These are phyloP conservation scores for Spatholobus suberectus DNA, from an alignment of 306 rosid species.

Conservation along the genomic window DNA sequence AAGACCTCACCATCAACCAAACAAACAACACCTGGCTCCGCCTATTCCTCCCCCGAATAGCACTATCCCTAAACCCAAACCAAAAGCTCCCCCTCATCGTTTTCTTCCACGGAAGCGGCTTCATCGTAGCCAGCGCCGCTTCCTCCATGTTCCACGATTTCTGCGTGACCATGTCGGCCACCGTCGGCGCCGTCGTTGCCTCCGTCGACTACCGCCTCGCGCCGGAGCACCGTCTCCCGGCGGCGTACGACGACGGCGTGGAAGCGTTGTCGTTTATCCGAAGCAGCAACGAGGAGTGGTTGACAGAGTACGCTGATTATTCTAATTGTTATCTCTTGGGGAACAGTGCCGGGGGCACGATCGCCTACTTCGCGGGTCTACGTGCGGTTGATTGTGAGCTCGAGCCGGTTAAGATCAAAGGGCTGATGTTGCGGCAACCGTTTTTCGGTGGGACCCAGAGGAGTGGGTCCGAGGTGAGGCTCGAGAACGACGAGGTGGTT, in stretches of 20 bases:
- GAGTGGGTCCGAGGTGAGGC: slow-evolving; percentile 43
- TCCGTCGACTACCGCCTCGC: slow-evolving; percentile 56
- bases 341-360: slow-evolving; percentile 48
- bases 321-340: slow-evolving; percentile 55
- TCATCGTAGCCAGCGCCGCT: slow-evolving; percentile 32
- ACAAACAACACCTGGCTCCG: slow-evolving; percentile 50
- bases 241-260: slow-evolving; percentile 53
- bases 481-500: slow-evolving; percentile 14
- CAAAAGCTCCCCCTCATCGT: slow-evolving; percentile 48
- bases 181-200: slow-evolving; percentile 31
- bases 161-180: slow-evolving; percentile 26
- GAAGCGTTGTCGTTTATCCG: slow-evolving; percentile 47
- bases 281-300: slow-evolving; percentile 44
- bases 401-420: slow-evolving; percentile 43
- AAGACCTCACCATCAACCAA: slow-evolving; percentile 52
- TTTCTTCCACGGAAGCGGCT: slow-evolving; percentile 54
- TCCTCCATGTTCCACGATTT: slow-evolving; percentile 30
- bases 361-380: slow-evolving; percentile 47
- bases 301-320: slow-evolving; percentile 39
- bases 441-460: slow-evolving; percentile 50
- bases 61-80: neutral
- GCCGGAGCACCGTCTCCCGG: slow-evolving; percentile 52
- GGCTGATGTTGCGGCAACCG: slow-evolving; percentile 53
- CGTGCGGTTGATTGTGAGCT: slow-evolving; percentile 28
- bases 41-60: slow-evolving; percentile 44